Conservation (phyloP, 441 rosid species). For the Geranium incanum region DNA sequence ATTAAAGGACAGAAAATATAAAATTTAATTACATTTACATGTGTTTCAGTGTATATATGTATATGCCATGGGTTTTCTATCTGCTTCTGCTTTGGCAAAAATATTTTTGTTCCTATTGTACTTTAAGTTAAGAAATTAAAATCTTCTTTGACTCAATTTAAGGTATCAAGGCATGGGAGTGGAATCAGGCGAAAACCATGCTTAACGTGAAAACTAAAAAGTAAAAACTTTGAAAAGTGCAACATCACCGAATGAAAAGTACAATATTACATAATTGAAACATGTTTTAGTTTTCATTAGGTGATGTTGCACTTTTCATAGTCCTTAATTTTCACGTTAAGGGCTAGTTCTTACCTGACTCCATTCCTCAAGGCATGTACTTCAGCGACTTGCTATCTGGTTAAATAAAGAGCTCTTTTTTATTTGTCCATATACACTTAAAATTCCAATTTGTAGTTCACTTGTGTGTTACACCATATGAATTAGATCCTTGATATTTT, state of each 20-base stretch:
- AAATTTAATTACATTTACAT: neutral
- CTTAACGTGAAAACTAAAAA: too few relatives aligned
- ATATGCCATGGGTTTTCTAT: neutral
- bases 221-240: too few relatives aligned
- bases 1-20: neutral
- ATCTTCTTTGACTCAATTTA: neutral
- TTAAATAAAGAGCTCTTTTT: neutral
- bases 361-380: neutral
- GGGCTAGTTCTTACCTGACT: too few relatives aligned
- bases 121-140: neutral
- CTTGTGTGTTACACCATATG: neutral
- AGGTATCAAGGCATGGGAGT: neutral
- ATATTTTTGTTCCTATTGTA: neutral
- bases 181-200: too few relatives aligned
- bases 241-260: too few relatives aligned
- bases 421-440: neutral
- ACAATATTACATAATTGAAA: too few relatives aligned
- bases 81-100: neutral
- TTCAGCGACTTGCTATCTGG: neutral
- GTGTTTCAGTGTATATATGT: neutral
- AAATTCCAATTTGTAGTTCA: neutral
- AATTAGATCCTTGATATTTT: neutral
- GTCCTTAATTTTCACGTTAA: too few relatives aligned
- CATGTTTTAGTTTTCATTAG: too few relatives aligned
- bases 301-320: too few relatives aligned